A percentile compares a stretch with the other conserved stretches of the same genome.
Conservation (phyloP, 148 eudicot genomes). For the Camellia japonica region DNA sequence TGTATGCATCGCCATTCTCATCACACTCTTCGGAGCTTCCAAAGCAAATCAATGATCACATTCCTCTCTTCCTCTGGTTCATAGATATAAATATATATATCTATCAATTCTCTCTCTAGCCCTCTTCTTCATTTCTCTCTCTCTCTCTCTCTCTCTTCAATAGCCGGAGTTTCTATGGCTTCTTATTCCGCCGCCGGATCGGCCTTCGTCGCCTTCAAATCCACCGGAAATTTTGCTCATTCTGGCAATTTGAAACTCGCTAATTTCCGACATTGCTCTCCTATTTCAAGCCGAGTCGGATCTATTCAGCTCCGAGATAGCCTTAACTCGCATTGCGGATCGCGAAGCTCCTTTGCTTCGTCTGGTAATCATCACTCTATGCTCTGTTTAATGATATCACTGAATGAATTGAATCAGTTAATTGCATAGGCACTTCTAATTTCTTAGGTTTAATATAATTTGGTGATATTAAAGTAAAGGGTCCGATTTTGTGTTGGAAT, state of each 20-base stretch:
- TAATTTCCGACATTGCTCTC: constrained; percentile 19
- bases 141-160: not conserved
- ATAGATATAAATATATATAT: not conserved
- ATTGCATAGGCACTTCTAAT: not conserved
- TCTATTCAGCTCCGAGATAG: constrained; percentile 20
- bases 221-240: constrained; percentile 23
- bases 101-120: constrained; percentile 2
- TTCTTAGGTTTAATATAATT: not conserved
- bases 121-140: constrained; percentile 7
- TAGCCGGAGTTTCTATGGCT: constrained; percentile 28
- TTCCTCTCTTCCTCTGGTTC: not conserved
- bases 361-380: constrained; percentile 26
- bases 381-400: not conserved
- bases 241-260: constrained; percentile 30
- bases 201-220: constrained; percentile 40
- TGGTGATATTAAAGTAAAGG: not conserved
- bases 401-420: constrained; percentile 2
- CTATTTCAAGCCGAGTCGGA: constrained; percentile 10
- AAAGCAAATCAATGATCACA: not conserved
- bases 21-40: not conserved
- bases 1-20: constrained; percentile 14
- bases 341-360: constrained; percentile 31
- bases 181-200: constrained; percentile 40
- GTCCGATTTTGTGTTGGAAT: not conserved
- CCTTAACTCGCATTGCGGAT: constrained; percentile 26